These are phyloP conservation scores for Exophiala spinifera DNA, from an alignment of 2,329 filamentous ascomycete species.

Conservation along the genomic window DNA sequence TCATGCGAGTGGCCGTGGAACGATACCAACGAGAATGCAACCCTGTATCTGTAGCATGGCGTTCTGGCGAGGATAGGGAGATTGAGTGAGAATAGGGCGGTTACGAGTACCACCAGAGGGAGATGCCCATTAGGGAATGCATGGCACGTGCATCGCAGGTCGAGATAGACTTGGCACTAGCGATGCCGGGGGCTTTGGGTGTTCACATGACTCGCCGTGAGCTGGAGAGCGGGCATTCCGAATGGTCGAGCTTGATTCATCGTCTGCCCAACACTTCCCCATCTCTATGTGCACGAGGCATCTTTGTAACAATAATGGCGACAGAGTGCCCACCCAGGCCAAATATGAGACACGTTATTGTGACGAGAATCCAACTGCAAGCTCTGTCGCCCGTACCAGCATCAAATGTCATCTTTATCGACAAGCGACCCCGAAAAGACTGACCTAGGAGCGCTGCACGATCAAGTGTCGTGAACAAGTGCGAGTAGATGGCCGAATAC, in stretches of 20 bases:
- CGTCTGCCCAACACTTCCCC: background rate
- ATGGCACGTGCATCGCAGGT: conserved; percentile 2
- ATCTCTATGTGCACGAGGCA: background rate
- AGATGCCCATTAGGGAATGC: background rate
- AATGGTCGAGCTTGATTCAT: conserved; percentile 17
- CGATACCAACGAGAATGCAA: too few species aligned
- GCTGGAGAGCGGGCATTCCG: conserved; percentile 9
- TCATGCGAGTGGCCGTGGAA: too few species aligned
- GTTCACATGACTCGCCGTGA: conserved; percentile 16
- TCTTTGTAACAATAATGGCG: background rate
- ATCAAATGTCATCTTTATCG: too few species aligned
- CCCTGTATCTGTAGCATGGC: too few species aligned
- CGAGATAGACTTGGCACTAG: conserved; percentile 20
- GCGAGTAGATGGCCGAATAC: too few species aligned
- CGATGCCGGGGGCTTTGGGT: background rate
- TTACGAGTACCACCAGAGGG: background rate
- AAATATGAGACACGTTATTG: background rate
- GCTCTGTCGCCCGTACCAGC: too few species aligned
- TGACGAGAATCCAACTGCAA: too few species aligned
- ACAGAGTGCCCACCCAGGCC: background rate
- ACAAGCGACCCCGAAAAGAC: too few species aligned
- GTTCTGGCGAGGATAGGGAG: conserved; percentile 1
- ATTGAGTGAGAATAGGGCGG: background rate
- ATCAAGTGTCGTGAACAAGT: too few species aligned
- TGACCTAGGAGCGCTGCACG: too few species aligned